Evolutionary conservation across 208 protist genomes (phyloP), one percentile per base, ranked within the genome.

Genomic region (Blechomonas ayalai): DNA sequence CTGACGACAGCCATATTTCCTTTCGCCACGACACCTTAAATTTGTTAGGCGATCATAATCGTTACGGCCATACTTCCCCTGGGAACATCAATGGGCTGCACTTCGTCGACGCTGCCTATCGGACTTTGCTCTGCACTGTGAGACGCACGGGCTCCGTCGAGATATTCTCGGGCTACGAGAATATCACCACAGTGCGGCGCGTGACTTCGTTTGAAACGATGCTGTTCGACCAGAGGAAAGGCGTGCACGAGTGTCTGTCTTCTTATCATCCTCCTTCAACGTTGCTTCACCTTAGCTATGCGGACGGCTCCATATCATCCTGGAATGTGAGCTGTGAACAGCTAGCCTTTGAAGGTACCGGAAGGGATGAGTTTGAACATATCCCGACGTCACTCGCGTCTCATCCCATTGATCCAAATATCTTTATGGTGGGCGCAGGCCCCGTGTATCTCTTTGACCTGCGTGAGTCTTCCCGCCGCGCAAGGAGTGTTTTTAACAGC

Each of bases 131-230:
- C 20, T 92, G 84, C 45, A 66, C 59, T 2, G 80, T 92, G 38
- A 66, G 66, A 33, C 73, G 70, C 48, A 73, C 67, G 8, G 84
- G 84, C 6, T 58, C 67, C 1, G 79, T 89, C 6, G 66, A 81
- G 51, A 33, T 92, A 1, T 70, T 88, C 39, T 58, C 62, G 6
- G 59, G 52, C 38, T 84, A 82, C 48, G 63, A 63, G 0, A 39
- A 62, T 35, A 43, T 16, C 19, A 33, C 37, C 28, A 47, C 49
- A 0, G 57, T 74, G n/a, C 58, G 64, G 8, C 78, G 71, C 15
- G 74, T 87, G 26, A 61, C 61, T 8, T 67, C 77, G 4, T 93
- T 89, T 52, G 64, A 68, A 36, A 80, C 79, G 27, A 70, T 65
- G 54, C 51, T 34, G 28, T 25, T 59, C n/a, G 67, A 49, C 36